These are phyloP conservation scores for Prunus yedoensis DNA, from an alignment of 331 rosid genomes.

Conservation along the genomic window DNA sequence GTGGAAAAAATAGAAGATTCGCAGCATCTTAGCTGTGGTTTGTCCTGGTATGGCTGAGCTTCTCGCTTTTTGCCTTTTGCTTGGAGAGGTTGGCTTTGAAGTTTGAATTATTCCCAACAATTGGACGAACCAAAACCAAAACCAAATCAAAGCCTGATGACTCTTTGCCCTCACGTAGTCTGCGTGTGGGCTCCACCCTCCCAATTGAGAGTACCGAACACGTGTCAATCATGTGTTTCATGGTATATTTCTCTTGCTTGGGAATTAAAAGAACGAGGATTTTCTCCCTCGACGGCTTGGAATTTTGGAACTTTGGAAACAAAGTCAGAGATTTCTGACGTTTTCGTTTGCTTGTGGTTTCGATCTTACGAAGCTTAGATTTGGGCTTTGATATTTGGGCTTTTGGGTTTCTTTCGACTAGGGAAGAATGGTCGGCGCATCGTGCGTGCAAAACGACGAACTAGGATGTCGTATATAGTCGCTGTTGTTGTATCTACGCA, in stretches of 20 bases:
- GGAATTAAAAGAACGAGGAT: neutral
- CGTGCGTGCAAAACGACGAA: neutral
- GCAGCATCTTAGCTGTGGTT: conserved; percentile 39
- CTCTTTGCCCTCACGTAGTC: neutral
- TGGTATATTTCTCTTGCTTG: neutral
- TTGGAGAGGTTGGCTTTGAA: conserved; percentile 27
- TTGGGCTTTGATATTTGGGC: neutral
- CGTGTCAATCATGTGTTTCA: neutral
- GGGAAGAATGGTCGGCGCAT: neutral
- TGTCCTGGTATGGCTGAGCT: conserved; percentile 5
- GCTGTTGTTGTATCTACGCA: neutral
- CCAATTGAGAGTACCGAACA: neutral
- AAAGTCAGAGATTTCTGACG: neutral
- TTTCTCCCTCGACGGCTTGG: neutral
- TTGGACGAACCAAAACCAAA: conserved; percentile 10
- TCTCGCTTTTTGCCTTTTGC: conserved; percentile 8
- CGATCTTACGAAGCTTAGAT: neutral
- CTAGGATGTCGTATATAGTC: neutral
- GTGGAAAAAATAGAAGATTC: conserved; percentile 37
- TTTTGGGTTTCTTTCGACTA: neutral
- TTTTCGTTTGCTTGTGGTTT: neutral
- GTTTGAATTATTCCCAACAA: neutral
- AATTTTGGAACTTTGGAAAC: neutral
- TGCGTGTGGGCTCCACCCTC: neutral
- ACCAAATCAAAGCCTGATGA: neutral